These are phyloP conservation scores for Candida parachauliodes DNA, from an alignment of 805 yeast genomes.

Conservation along the genomic window DNA sequence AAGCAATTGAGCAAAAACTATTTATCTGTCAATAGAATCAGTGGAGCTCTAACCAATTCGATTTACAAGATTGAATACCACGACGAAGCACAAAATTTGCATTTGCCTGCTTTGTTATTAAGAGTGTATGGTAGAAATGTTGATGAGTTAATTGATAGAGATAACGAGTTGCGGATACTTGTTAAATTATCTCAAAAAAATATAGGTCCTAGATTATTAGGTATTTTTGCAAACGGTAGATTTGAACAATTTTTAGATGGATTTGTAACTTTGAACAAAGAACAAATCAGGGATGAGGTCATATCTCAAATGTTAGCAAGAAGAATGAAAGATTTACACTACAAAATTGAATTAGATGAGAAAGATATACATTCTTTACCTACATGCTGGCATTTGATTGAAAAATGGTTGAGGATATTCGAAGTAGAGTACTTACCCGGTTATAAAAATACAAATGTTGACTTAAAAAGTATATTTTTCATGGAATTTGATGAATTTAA, in stretches of 20 bases:
- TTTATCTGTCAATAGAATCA: slow-evolving; percentile 61
- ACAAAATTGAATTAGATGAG: slow-evolving; percentile 62
- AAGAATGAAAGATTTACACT: slow-evolving; percentile 93
- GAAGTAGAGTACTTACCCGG: slow-evolving; percentile 41
- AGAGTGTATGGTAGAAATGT: slow-evolving; percentile 89
- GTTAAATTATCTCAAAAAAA: slow-evolving; percentile 68
- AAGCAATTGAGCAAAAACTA: slow-evolving; percentile 38
- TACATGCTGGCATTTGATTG: slow-evolving; percentile 61
- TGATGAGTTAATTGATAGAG: slow-evolving; percentile 81
- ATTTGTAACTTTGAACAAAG: slow-evolving; percentile 70
- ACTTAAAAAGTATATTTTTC: slow-evolving; percentile 37
- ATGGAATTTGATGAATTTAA: slow-evolving; percentile 51
- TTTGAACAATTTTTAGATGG: slow-evolving; percentile 90
- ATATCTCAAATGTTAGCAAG: slow-evolving; percentile 84
- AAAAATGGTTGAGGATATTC: slow-evolving; percentile 60
- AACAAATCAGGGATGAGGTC: slow-evolving; percentile 70
- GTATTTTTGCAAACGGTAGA: slow-evolving; percentile 89
- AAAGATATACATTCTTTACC: slow-evolving; percentile 59
- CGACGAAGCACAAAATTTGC: slow-evolving; percentile 27
- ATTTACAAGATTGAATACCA: slow-evolving; percentile 70
- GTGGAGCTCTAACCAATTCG: slow-evolving; percentile 92
- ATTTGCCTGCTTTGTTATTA: slow-evolving; percentile 61
- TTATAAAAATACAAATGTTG: slow-evolving; percentile 26
- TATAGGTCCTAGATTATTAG: slow-evolving; percentile 86
- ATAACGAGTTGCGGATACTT: slow-evolving; percentile 68